Conservation (phyloP, 2,329 filamentous ascomycete genomes). For the Fusarium mangiferae region DNA sequence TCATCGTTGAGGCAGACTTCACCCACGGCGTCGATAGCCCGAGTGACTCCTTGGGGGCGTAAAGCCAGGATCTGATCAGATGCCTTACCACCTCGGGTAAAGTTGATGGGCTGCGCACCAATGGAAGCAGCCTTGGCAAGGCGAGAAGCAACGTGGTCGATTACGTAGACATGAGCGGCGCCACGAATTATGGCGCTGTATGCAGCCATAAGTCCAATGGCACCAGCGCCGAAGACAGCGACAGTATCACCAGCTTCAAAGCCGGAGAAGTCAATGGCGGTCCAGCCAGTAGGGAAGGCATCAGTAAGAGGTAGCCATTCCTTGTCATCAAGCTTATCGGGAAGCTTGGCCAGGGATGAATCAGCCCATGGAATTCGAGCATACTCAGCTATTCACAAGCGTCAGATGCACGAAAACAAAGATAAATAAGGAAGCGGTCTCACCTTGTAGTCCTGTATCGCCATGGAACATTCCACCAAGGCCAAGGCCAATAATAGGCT, state of each 20-base stretch:
- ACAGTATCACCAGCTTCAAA: slow-evolving; percentile 25
- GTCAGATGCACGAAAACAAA: background rate
- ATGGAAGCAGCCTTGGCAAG: slow-evolving; percentile 17
- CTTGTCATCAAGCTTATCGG: background rate
- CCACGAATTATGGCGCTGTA: slow-evolving; percentile 30
- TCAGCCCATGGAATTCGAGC: slow-evolving; percentile 8
- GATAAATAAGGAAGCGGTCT: fast-evolving
- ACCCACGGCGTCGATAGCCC: slow-evolving; percentile 11
- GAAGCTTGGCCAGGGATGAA: slow-evolving; percentile 7
- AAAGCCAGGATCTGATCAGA: slow-evolving; percentile 27
- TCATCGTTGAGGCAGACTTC: slow-evolving; percentile 13
- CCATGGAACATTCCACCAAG: background rate
- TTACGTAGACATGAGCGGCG: slow-evolving; percentile 22
- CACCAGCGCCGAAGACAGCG: slow-evolving; percentile 22
- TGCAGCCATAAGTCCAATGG: slow-evolving; percentile 13
- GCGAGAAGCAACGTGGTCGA: slow-evolving; percentile 16
- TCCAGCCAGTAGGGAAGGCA: slow-evolving; percentile 20
- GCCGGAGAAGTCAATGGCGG: background rate
- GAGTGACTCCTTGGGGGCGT: slow-evolving; percentile 1
- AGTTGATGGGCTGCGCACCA: slow-evolving; percentile 27
- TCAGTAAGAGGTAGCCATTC: slow-evolving; percentile 16
- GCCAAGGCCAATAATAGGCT: background rate
- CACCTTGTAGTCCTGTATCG: background rate
- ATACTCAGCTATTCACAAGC: slow-evolving; percentile 4
- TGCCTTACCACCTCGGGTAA: slow-evolving; percentile 16